Percentiles rank a stretch among this genome's conserved stretches.
phyloP scores from a whole-genome alignment of 2,329 filamentous ascomycete genomes.

The Metarhizium album region DNA sequence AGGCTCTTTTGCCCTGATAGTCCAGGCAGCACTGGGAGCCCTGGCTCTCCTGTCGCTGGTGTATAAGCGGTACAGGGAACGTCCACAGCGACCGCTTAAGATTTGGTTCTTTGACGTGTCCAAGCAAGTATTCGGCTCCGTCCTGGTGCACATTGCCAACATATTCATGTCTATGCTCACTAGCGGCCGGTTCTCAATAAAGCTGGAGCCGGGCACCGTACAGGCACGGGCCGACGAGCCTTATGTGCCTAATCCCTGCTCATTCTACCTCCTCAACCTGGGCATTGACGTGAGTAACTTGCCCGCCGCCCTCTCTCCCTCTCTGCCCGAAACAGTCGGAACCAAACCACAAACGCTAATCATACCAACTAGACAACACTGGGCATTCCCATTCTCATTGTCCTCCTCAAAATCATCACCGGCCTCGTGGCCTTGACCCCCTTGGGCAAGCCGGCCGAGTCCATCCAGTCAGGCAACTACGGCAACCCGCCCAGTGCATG shows the following conservation, averaged over 20 bases:
- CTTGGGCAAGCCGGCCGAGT: slow-evolving; percentile 70
- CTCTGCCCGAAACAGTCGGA: background rate
- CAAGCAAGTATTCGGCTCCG: slow-evolving; percentile 92
- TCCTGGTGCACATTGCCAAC: slow-evolving; percentile 84
- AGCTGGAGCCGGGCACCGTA: slow-evolving; percentile 37
- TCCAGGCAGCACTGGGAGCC: slow-evolving; percentile 77
- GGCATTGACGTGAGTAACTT: slow-evolving; percentile 74
- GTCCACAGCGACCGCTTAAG: slow-evolving; percentile 83
- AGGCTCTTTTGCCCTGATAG: slow-evolving; percentile 80
- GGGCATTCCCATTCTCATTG: slow-evolving; percentile 87
- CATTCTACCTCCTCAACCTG: slow-evolving; percentile 88
- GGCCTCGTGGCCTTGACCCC: slow-evolving; percentile 61
- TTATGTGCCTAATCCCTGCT: slow-evolving; percentile 83
- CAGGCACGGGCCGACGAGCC: slow-evolving; percentile 36
- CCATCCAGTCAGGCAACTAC: slow-evolving; percentile 89
- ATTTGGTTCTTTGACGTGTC: slow-evolving; percentile 98
- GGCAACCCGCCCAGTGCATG: slow-evolving; percentile 66
- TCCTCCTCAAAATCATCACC: slow-evolving; percentile 73
- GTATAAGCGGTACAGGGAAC: slow-evolving; percentile 85
- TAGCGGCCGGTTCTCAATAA: slow-evolving; percentile 68
- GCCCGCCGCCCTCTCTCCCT: no score
- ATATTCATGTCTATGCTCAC: slow-evolving; percentile 95
- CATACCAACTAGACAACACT: slow-evolving; percentile 59
- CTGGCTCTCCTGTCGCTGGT: slow-evolving; percentile 80
- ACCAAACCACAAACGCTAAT: background rate